Percentiles rank a stretch among this genome's conserved stretches.
These are phyloP conservation scores for Diplodia seriata DNA, from an alignment of 2,329 filamentous ascomycete genomes.

Conservation along the genomic window DNA sequence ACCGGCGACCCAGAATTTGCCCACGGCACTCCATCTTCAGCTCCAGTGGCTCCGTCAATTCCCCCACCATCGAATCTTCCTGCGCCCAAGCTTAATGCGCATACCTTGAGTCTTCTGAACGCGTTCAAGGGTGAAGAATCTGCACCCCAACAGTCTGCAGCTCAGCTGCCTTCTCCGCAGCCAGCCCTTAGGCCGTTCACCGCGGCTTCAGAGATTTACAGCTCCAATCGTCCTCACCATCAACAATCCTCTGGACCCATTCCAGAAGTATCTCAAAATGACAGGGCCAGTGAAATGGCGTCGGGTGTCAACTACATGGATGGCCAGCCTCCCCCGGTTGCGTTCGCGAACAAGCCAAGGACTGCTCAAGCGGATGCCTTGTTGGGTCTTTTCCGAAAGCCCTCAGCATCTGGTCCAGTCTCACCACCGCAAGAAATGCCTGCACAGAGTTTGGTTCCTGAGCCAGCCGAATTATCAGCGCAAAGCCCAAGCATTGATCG, in stretches of 20 bases:
- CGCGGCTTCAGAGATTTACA: constrained; percentile 32
- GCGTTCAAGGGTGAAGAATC: constrained; percentile 57
- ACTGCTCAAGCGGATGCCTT: constrained; percentile 55
- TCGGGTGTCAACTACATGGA: constrained; percentile 13
- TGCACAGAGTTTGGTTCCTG: constrained; percentile 35
- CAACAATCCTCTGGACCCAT: constrained; percentile 18
- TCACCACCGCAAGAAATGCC: constrained; percentile 33
- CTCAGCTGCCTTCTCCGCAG: constrained; percentile 36
- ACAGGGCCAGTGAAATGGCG: background rate
- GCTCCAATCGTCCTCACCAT: constrained; percentile 15
- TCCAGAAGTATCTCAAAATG: constrained; percentile 30
- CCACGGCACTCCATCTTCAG: constrained; percentile 38
- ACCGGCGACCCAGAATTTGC: constrained; percentile 53
- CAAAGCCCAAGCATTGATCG: constrained; percentile 42
- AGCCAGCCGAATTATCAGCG: constrained; percentile 56
- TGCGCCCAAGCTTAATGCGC: constrained; percentile 63
- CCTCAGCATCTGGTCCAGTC: constrained; percentile 30
- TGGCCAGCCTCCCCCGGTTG: constrained; percentile 20
- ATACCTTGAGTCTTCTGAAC: constrained; percentile 64
- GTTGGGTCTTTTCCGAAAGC: constrained; percentile 52
- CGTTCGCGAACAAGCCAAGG: constrained; percentile 42
- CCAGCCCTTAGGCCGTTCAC: constrained; percentile 30
- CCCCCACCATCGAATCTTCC: constrained; percentile 66
- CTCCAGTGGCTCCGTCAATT: constrained; percentile 53
- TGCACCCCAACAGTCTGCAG: constrained; percentile 31